Evolutionary conservation across 208 protist genomes (phyloP).

Genomic region (Trypanosoma platydactyli): DNA sequence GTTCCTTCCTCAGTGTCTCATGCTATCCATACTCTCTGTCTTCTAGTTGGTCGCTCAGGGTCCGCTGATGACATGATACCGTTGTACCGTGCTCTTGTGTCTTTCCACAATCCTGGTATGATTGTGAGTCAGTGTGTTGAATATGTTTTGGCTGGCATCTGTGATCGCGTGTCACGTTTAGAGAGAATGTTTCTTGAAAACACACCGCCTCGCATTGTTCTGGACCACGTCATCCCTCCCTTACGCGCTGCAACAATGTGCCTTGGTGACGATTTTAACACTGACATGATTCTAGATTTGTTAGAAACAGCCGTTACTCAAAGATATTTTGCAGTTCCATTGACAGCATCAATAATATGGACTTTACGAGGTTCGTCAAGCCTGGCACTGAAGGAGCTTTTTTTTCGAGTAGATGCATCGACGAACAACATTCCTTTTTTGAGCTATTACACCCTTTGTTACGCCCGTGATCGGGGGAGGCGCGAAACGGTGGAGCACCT

Average conservation of each 20-base stretch:
- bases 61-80: conserved; percentile 35
- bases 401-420: conserved; percentile 47
- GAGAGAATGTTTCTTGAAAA: conserved; percentile 20
- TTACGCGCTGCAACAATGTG: conserved; percentile 45
- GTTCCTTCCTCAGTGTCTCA: conserved; percentile 43
- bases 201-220: conserved; percentile 41
- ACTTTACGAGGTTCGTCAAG: conserved; percentile 33
- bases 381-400: conserved; percentile 55
- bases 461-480: conserved; percentile 52
- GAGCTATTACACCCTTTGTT: conserved; percentile 77
- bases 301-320: conserved; percentile 60
- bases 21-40: conserved; percentile 45
- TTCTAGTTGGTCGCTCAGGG: conserved; percentile 50
- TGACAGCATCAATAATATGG: conserved; percentile 43
- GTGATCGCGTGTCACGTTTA: conserved; percentile 54
- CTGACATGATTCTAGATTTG: conserved; percentile 71
- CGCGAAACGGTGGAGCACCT: conserved; percentile 62
- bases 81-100: conserved; percentile 64
- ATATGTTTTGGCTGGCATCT: conserved; percentile 63
- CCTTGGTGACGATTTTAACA: conserved; percentile 85
- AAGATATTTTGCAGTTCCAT: conserved; percentile 38
- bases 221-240: conserved; percentile 61
- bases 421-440: conserved; percentile 72
- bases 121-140: conserved; percentile 69
- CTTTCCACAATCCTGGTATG: conserved; percentile 77